Evolutionary conservation across 805 yeast species (phyloP).

Genomic region (Saccharomycopsis sp.): DNA sequence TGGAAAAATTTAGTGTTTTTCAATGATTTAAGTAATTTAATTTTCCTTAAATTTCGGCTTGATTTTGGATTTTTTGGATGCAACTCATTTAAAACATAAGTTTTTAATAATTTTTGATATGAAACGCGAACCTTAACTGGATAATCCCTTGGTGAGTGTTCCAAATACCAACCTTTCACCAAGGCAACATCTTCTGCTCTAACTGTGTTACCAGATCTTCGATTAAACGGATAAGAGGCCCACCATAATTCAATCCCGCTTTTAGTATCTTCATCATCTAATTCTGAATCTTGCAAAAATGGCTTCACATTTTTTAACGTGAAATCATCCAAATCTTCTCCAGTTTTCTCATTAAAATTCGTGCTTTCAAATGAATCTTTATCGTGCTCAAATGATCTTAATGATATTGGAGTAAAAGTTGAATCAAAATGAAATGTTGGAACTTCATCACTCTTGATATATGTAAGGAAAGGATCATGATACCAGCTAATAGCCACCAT

Average conservation of each 20-base stretch:
- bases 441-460: slow-evolving; percentile 37
- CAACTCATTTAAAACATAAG: slow-evolving; percentile 63
- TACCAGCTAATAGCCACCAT: slow-evolving; percentile 58
- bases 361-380: slow-evolving; percentile 22
- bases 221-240: slow-evolving; percentile 83
- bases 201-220: slow-evolving; percentile 60
- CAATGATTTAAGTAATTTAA: slow-evolving; percentile 56
- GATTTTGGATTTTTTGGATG: slow-evolving; percentile 33
- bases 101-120: slow-evolving; percentile 81
- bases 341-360: slow-evolving; percentile 11
- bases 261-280: slow-evolving; percentile 43
- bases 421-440: slow-evolving; percentile 54
- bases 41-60: slow-evolving; percentile 40
- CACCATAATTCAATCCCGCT: slow-evolving; percentile 62
- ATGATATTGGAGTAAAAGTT: slow-evolving; percentile 48
- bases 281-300: slow-evolving; percentile 38
- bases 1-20: slow-evolving; percentile 83
- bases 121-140: slow-evolving; percentile 81
- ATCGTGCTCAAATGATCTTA: slow-evolving; percentile 26
- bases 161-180: slow-evolving; percentile 73
- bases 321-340: slow-evolving; percentile 27
- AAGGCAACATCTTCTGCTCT: slow-evolving; percentile 89
- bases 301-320: slow-evolving; percentile 41
- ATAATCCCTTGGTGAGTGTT: slow-evolving; percentile 49
- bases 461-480: slow-evolving; percentile 53